Evolutionary conservation across 2,329 filamentous ascomycete genomes (phyloP).

Genomic region (Lachnellula cervina): DNA sequence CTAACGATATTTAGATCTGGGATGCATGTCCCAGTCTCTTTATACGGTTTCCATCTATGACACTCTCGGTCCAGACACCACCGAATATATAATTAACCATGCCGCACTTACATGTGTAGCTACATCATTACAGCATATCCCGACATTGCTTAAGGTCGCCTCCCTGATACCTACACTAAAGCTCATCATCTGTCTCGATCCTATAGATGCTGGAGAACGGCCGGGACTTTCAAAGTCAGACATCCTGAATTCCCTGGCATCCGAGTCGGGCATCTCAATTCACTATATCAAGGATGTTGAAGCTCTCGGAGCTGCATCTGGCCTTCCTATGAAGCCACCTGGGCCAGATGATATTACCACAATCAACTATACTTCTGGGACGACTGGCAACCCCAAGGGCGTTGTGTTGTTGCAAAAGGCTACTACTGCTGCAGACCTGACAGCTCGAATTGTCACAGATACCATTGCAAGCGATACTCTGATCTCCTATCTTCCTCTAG

Average conservation of each 20-base stretch:
- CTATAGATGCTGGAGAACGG: conserved; percentile 73
- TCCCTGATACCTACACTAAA: conserved; percentile 76
- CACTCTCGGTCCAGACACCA: conserved; percentile 84
- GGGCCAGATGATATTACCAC: conserved; percentile 73
- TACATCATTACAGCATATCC: conserved; percentile 75
- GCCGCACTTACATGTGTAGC: conserved; percentile 70
- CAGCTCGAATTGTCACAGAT: conserved; percentile 50
- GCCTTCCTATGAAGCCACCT: conserved; percentile 64
- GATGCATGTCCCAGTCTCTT: conserved; percentile 78
- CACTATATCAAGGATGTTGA: conserved; percentile 79
- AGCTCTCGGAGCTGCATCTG: conserved; percentile 68
- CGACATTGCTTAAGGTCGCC: conserved; percentile 72
- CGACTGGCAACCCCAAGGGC: conserved; percentile 77
- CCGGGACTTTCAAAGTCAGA: conserved; percentile 73
- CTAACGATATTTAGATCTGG: conserved; percentile 58
- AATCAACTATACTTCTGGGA: conserved; percentile 87
- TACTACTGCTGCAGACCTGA: conserved; percentile 67
- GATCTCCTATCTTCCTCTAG: conserved; percentile 86
- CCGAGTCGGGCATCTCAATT: conserved; percentile 69
- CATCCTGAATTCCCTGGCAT: conserved; percentile 70
- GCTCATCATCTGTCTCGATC: conserved; percentile 81
- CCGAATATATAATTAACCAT: conserved; percentile 95
- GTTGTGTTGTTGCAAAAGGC: conserved; percentile 78
- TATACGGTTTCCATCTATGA: conserved; percentile 95
- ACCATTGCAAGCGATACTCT: conserved; percentile 54